A percentile compares a stretch with the other conserved stretches of the same genome.
Evolutionary conservation across 2,329 filamentous ascomycete species (phyloP).

Genomic region (Dactylellina leptospora): DNA sequence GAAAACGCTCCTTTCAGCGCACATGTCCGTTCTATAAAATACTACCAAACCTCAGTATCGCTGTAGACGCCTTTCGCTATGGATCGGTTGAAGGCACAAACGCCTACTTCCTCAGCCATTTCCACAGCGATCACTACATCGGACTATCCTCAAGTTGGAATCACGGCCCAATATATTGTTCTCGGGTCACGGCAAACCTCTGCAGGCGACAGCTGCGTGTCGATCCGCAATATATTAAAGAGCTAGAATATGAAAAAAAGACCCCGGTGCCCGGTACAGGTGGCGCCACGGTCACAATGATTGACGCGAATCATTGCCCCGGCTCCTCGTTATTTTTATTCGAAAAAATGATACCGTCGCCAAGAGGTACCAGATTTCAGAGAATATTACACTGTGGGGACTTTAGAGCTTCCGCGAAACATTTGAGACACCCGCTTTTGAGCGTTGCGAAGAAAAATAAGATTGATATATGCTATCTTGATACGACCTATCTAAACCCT

Average conservation of each 20-base stretch:
- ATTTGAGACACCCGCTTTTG: slow-evolving; percentile 82
- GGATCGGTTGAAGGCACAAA: slow-evolving; percentile 90
- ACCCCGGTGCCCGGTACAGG: slow-evolving; percentile 82
- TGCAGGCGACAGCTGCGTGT: slow-evolving; percentile 86
- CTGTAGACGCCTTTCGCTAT: slow-evolving; percentile 95
- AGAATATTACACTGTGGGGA: slow-evolving; percentile 94
- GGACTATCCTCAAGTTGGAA: slow-evolving; percentile 87
- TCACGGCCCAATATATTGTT: slow-evolving; percentile 96
- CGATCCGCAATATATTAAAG: slow-evolving; percentile 82
- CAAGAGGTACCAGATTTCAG: slow-evolving; percentile 68
- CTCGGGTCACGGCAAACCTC: slow-evolving; percentile 86
- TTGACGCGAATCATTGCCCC: slow-evolving; percentile 94
- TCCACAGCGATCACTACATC: slow-evolving; percentile 97
- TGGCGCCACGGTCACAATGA: slow-evolving; percentile 89
- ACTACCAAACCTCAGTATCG: slow-evolving; percentile 88
- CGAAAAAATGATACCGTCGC: slow-evolving; percentile 72
- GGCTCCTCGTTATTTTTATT: slow-evolving; percentile 94
- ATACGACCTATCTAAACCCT: slow-evolving; percentile 95
- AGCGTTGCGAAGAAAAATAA: slow-evolving; percentile 73
- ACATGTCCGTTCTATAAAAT: slow-evolving; percentile 99
- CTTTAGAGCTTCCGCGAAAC: slow-evolving; percentile 86
- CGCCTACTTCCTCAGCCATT: slow-evolving; percentile 96
- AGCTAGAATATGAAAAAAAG: slow-evolving; percentile 82
- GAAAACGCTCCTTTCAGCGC: slow-evolving; percentile 74
- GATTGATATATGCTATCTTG: slow-evolving; percentile 94